Base-by-base conservation (phyloP, 2,329 filamentous ascomycete genomes). In the Phyllosticta ampelicida region DNA sequence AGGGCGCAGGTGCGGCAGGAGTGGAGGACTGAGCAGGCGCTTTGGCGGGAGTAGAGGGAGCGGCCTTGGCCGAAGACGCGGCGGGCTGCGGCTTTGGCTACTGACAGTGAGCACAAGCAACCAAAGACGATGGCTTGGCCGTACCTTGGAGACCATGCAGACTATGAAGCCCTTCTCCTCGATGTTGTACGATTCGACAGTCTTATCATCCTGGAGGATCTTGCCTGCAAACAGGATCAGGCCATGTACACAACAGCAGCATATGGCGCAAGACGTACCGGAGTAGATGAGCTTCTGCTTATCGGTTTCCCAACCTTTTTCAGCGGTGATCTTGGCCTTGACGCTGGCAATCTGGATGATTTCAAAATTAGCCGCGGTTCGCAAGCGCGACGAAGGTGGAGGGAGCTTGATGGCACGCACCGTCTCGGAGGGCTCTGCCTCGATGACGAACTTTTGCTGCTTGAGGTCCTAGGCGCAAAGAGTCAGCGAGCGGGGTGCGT, bases 101-200 rank as follows among this genome's bases (percentile, higher is more conserved):
- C 23, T 13, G 16, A 48, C 48, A 62, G 60, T 72, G 54, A 71
- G 66, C 59, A 54, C 52, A 49, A 16, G 10, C 23, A 48, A 49
- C 53, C 13, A n/a, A 21, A 29, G 19, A 13, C 4, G 10, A 16
- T 11, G 20, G 13, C 2, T 21, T n/a, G 50, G 5, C 16, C 10
- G 16, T 78, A 95, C 91, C 88, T 97, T 97, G 71, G 89, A 90
- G 67, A 95, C 86, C 85, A 99, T 96, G 78, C 94, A 99, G 61
- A 99, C 94, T 68, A 99, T 90, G 73, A 97, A 99, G 44, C 94
- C 94, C 81, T 97, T 99, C 82, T 97, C 94, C 76, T 99, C 92
- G 63, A 99, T 97, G 76, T 90, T 96, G 79, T 97, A 97, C 48
- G 89, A 91, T 74, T 90, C 90, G 66, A 99, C 88, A 2, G 91